A percentile compares a stretch with the other conserved stretches of the same genome.
Evolutionary conservation across 257 asterid species (phyloP).

Genomic region (Mitragyna speciosa): DNA sequence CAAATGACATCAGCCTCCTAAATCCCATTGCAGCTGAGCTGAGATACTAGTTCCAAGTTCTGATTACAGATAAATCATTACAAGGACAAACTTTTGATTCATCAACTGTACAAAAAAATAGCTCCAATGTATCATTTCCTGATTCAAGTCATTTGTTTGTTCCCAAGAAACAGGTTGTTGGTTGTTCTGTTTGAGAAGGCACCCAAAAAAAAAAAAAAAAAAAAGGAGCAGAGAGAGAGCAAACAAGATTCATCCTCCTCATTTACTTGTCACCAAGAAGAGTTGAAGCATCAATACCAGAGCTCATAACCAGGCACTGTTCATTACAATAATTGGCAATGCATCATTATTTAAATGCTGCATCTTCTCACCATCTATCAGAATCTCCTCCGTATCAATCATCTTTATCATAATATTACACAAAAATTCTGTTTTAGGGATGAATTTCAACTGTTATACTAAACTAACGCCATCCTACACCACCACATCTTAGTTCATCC

Average conservation of each 20-base stretch:
- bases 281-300: background rate
- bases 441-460: background rate
- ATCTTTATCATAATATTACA: background rate
- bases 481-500: conserved; percentile 1
- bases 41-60: background rate
- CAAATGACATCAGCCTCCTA: background rate
- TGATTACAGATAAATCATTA: background rate
- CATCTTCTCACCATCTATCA: background rate
- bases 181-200: background rate
- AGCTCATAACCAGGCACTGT: background rate
- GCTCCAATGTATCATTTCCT: background rate
- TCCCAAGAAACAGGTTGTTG: background rate
- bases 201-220: background rate
- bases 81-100: background rate
- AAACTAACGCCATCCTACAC: background rate
- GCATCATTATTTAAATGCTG: background rate
- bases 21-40: background rate
- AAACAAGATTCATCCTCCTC: background rate
- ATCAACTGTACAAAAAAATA: background rate
- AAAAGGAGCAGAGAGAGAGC: too few relatives aligned
- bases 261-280: background rate
- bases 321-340: background rate
- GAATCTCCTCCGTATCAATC: background rate
- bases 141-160: background rate
- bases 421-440: background rate